These are phyloP conservation scores for Zymoseptoria crescenta DNA, from an alignment of 2,329 filamentous ascomycete species.

Conservation along the genomic window DNA sequence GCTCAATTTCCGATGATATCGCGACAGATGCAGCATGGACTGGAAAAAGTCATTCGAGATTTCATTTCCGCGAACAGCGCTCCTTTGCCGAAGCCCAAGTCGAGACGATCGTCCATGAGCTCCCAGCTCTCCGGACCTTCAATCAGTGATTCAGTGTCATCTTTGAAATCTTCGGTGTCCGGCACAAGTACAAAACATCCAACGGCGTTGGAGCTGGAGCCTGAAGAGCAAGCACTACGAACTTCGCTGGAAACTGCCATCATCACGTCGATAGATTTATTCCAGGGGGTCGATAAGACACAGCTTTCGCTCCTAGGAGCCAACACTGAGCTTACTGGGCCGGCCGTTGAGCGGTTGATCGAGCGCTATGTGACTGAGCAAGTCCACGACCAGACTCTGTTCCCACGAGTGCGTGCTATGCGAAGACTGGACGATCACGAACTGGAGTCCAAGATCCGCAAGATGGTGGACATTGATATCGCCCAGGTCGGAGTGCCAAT, in stretches of 20 bases:
- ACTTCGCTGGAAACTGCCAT: constrained; percentile 85
- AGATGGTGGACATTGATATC: constrained; percentile 91
- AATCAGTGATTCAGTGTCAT: constrained; percentile 28
- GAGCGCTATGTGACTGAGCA: constrained; percentile 92
- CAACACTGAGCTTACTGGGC: constrained; percentile 87
- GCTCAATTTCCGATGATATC: constrained; percentile 93
- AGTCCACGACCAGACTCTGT: constrained; percentile 75
- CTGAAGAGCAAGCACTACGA: constrained; percentile 87
- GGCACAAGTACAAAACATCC: constrained; percentile 34
- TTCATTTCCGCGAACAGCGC: constrained; percentile 81
- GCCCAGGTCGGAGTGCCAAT: constrained; percentile 88
- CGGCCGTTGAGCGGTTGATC: constrained; percentile 85
- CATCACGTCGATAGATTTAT: constrained; percentile 87
- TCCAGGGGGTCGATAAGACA: constrained; percentile 91
- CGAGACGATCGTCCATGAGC: constrained; percentile 28
- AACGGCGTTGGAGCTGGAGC: constrained; percentile 63
- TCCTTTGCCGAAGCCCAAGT: constrained; percentile 53
- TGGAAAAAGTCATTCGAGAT: constrained; percentile 84
- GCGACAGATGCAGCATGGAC: constrained; percentile 84
- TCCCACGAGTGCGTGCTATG: constrained; percentile 70
- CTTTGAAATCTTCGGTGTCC: constrained; percentile 29
- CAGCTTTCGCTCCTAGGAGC: constrained; percentile 85
- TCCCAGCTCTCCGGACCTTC: constrained; percentile 29
- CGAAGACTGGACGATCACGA: constrained; percentile 77
- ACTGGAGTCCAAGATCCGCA: constrained; percentile 78